Conservation (phyloP, 2,329 filamentous ascomycete species). For the Pseudopyrenochaeta lycopersici region DNA sequence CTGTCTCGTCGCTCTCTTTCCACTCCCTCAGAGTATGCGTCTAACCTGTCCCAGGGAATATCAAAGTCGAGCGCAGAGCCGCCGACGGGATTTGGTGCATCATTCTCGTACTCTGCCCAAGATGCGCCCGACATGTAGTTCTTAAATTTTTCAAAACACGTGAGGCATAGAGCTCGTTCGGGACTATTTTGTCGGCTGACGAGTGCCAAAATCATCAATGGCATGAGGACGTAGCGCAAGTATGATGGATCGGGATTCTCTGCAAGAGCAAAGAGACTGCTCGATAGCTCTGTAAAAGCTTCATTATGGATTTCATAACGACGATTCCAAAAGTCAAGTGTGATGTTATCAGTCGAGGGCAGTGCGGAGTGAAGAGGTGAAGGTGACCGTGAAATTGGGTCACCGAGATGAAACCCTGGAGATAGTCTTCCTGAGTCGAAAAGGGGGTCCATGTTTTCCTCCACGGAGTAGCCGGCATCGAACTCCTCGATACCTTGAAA, state of each 20-base stretch:
- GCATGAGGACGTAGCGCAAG: conserved; percentile 24
- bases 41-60: conserved; percentile 34
- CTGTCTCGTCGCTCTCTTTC: conserved; percentile 8
- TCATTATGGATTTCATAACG: conserved; percentile 32
- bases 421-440: conserved; percentile 12
- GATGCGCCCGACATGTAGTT: conserved; percentile 8
- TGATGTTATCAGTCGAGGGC: conserved; percentile 7
- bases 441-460: conserved; percentile 2
- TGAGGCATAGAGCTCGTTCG: conserved; percentile 24
- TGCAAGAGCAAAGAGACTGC: conserved; percentile 13
- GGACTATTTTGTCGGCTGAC: conserved; percentile 21
- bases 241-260: conserved; percentile 7
- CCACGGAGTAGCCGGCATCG: conserved; percentile 1
- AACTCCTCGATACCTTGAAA: conserved; percentile 9
- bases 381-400: conserved; percentile 22
- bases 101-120: background rate
- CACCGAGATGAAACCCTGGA: conserved; percentile 2
- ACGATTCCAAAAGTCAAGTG: conserved; percentile 20
- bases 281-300: conserved; percentile 17
- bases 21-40: conserved; percentile 18
- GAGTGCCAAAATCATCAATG: conserved; percentile 27
- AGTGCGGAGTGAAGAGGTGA: conserved; percentile 24
- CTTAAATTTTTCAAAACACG: conserved; percentile 19
- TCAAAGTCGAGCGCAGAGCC: conserved; percentile 19
- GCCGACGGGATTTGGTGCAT: conserved; percentile 11